Percentiles rank a stretch among this genome's conserved stretches.
Conservation (phyloP, 352 stramenopile genomes). For the Achlya hypogyna region DNA sequence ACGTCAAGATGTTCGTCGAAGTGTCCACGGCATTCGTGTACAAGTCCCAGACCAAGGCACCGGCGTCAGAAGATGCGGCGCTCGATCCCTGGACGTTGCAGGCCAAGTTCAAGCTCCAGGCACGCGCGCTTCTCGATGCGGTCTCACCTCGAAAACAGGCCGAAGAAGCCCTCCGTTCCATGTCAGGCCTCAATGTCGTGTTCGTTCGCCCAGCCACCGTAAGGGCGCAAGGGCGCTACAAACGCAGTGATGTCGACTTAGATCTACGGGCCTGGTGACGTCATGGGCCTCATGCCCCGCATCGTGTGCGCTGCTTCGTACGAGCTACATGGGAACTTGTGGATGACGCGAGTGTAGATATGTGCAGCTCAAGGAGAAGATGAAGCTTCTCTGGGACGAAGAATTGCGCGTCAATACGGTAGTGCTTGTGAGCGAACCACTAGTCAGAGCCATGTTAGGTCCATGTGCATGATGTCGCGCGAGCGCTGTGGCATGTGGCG, state of each 20-base stretch:
- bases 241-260: constrained; percentile 22
- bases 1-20: constrained; percentile 74
- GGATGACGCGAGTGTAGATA: constrained; percentile 34
- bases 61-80: constrained; percentile 47
- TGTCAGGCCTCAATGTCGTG: constrained; percentile 48
- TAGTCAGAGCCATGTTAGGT: constrained; percentile 33
- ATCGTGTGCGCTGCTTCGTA: constrained; percentile 79
- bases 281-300: constrained; percentile 73
- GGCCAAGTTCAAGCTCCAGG: constrained; percentile 79
- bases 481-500: constrained; percentile 68
- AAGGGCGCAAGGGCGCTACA: no score
- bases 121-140: no score
- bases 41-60: constrained; percentile 70
- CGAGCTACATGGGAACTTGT: constrained; percentile 17
- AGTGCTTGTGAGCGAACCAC: not conserved
- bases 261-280: constrained; percentile 74
- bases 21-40: constrained; percentile 85
- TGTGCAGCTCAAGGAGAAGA: constrained; percentile 76
- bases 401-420: constrained; percentile 85
- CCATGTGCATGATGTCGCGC: constrained; percentile 67
- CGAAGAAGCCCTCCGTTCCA: constrained; percentile 55
- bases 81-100: constrained; percentile 76
- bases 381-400: constrained; percentile 80
- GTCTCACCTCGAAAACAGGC: constrained; percentile 32
- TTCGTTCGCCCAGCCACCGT: constrained; percentile 72